Evolutionary conservation across 2,329 filamentous ascomycete species (phyloP), one percentile per base, ranked within the genome.

Genomic region (Ophiostoma ips): DNA sequence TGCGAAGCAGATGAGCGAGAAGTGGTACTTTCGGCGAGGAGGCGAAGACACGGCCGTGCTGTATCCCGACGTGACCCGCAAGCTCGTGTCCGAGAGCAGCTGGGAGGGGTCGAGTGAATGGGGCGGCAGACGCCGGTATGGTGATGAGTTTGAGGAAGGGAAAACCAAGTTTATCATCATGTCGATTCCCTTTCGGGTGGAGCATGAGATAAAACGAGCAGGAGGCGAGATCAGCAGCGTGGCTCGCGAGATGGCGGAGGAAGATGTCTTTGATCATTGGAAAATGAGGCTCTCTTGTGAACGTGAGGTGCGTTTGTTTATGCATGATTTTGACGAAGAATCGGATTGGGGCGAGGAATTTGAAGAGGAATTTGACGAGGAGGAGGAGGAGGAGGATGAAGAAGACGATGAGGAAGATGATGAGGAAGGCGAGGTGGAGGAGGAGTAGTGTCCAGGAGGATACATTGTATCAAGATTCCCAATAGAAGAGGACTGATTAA

Each of bases 61-160:
- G 2, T 60, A 58, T 19, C 61, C 64, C 0, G 58, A 64, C 7
- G 56, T 55, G 6, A 56, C 59, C 0, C 46, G 49, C 0, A 44
- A 49, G 7, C 60, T 58, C 21, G 59, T 57, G 5, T 51, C 61
- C 16, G 58, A 62, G 2, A 67, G 58, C 16, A 57, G 57, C 11
- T 75, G 72, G 72, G 66, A 58, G 1, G 72, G 72, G 0, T 63
- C 63, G 12, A 69, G 70, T n/a, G 64, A 62, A 1, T 68, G 71
- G 63, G 56, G 64, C 5, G 46, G 55, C 0, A 2, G 54, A 28
- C 60, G 64, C 7, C 73, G 69, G 66, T 10, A 63, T 1, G 62
- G 68, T 1, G 71, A 75, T 53, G 70, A 72, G 56, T 59, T 60
- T 0, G 56, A 60, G 16, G 58, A 61, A 0, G 62, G 63, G 5